These are phyloP conservation scores for Scytalidium lignicola DNA, from an alignment of 2,329 filamentous ascomycete genomes.

Conservation along the genomic window DNA sequence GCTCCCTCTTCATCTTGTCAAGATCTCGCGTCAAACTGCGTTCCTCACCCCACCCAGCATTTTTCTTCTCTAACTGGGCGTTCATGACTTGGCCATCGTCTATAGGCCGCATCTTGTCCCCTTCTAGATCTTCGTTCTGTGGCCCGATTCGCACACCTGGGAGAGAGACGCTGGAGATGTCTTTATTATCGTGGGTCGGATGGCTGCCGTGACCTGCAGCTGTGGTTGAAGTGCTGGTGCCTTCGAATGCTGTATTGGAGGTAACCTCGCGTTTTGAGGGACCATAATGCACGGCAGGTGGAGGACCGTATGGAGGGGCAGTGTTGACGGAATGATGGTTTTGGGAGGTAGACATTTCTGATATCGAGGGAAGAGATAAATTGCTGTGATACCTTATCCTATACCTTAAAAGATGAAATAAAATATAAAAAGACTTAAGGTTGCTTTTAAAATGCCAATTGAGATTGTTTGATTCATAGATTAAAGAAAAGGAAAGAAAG, in stretches of 20 bases:
- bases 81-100: slow-evolving; percentile 27
- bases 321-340: slow-evolving; percentile 23
- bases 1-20: slow-evolving; percentile 28
- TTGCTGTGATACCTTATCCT: too few species aligned
- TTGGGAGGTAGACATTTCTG: slow-evolving; percentile 23
- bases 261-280: slow-evolving; percentile 17
- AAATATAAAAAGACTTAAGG: too few species aligned
- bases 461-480: background rate
- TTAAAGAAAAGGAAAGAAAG: background rate
- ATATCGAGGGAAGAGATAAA: background rate
- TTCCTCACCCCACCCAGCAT: slow-evolving; percentile 27
- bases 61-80: slow-evolving; percentile 26
- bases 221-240: slow-evolving; percentile 23
- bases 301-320: slow-evolving; percentile 11
- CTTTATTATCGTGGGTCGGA: slow-evolving; percentile 23
- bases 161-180: slow-evolving; percentile 20
- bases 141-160: slow-evolving; percentile 21
- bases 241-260: slow-evolving; percentile 18
- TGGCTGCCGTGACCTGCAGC: slow-evolving; percentile 24
- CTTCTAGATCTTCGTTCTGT: slow-evolving; percentile 26
- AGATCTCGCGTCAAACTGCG: slow-evolving; percentile 23
- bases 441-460: too few species aligned
- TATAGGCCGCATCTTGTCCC: slow-evolving; percentile 25
- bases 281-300: slow-evolving; percentile 16
- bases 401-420: background rate